Evolutionary conservation across 2,329 filamentous ascomycete species (phyloP), one percentile per base, ranked within the genome.

Genomic region (Chaetomium olivaceum): DNA sequence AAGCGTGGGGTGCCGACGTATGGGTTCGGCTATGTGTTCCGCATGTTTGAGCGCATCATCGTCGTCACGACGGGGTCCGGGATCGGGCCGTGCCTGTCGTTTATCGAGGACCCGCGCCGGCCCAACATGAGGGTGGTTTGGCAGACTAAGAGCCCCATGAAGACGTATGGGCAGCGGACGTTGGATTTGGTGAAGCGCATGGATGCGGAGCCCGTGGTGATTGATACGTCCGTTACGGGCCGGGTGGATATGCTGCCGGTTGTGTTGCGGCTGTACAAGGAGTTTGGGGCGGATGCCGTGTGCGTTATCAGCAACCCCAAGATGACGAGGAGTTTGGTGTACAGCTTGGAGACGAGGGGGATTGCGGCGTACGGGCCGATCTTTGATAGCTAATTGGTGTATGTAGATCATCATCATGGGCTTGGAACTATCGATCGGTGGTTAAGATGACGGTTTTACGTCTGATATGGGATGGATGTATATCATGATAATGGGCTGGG

Each of bases 41-140:
- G 81, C 8, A 78, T 89, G 33, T 89, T 89, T 76, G 77, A 76
- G 55, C 79, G 79, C 16, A 78, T 88, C 64, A 77, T 89, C 46
- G 75, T 89, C 59, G 83, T 89, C 2, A 84, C 85, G 2, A 89
- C 87, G 0, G 87, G 87, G 1, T 87, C 85, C 0, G 87, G 87
- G 2, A 88, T 89, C 65, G 87, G 85, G 0, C 87, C 87, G 0
- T 86, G 83, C 65, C 76, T 89, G 36, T 85, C 85, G 61, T 78
- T 73, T 80, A 84, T 33, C 77, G 89, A n/a, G 87, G 23, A 72
- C 62, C 73, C 71, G 12, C 67, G 69, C 27, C 67, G 73, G 14
- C 74, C 74, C 1, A 68, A 48, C 1, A 71, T 77, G 59, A 71
- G 74, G 16, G 72, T 79, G 43, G 67, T 78, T 33, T 79, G 77